Conservation (phyloP, 2,329 filamentous ascomycete species). For the Fusarium nisikadoi region DNA sequence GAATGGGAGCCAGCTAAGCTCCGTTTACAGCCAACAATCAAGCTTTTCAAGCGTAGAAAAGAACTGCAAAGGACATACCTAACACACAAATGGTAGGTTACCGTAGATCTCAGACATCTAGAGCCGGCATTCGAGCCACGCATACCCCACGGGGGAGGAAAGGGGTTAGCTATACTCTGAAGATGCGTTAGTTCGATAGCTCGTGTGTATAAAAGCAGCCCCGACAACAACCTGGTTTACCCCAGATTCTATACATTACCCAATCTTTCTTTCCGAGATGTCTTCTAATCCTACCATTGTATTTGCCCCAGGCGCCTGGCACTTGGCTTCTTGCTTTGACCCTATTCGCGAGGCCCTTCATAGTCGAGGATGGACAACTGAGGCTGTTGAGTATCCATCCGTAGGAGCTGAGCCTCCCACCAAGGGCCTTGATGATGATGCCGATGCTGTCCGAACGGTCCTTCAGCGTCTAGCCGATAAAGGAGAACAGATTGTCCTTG, state of each 20-base stretch:
- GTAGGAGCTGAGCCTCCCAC: conserved; percentile 46
- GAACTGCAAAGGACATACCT: background rate
- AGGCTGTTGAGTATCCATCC: conserved; percentile 47
- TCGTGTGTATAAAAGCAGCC: background rate
- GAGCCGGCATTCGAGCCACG: background rate
- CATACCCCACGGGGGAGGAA: background rate
- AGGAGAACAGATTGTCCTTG: conserved; percentile 54
- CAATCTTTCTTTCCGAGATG: background rate
- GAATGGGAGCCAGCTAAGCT: background rate
- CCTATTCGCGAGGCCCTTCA: conserved; percentile 46
- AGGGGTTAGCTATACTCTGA: background rate
- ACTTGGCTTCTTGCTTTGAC: conserved; percentile 47
- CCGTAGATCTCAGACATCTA: background rate
- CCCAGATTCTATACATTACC: background rate
- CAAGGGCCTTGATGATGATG: conserved; percentile 46
- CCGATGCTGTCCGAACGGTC: conserved; percentile 43
- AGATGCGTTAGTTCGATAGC: background rate
- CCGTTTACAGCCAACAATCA: background rate
- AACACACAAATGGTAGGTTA: background rate
- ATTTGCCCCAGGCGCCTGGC: conserved; percentile 55
- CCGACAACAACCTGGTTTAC: background rate
- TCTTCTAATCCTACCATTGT: conserved; percentile 44
- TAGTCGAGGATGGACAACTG: conserved; percentile 46
- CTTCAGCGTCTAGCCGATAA: conserved; percentile 46
- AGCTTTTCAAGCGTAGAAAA: background rate